phyloP scores from a whole-genome alignment of 139 green algal species.

The Limnomonas spitsbergensis region DNA sequence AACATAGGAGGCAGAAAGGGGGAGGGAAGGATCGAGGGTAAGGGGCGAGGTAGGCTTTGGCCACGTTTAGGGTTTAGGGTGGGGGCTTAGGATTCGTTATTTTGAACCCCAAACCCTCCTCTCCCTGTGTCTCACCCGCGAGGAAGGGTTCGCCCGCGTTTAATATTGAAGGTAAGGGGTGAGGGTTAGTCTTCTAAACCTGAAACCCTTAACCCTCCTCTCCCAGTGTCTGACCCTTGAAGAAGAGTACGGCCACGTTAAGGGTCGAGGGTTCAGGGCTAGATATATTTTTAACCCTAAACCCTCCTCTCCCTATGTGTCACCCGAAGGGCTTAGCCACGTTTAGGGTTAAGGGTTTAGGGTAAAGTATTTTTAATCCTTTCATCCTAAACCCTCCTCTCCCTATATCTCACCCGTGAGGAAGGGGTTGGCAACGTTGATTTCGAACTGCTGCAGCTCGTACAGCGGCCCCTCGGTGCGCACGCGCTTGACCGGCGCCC shows the following conservation, averaged over 20 bases:
- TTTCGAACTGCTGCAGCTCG: constrained; percentile 61
- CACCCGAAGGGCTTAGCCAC: no score
- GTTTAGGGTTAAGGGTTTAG: no score
- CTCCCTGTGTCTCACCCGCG: constrained; percentile 15
- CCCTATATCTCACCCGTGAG: constrained; percentile 28
- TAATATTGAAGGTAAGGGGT: no score
- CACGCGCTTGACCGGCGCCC: constrained; percentile 52
- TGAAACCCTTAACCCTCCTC: background rate
- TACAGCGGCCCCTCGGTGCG: constrained; percentile 46
- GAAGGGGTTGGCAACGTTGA: constrained; percentile 70
- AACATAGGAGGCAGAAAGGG: no score
- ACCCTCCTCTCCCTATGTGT: constrained; percentile 4
- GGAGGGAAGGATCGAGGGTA: no score
- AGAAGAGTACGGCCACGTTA: constrained; percentile 64
- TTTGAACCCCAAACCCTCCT: background rate
- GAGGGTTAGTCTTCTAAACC: background rate
- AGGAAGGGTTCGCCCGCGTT: constrained; percentile 67
- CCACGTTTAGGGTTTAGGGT: no score
- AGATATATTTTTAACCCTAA: background rate
- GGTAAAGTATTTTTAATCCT: constrained; percentile 1
- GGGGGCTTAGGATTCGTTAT: no score
- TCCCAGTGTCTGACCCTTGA: constrained; percentile 18
- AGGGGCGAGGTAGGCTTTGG: no score
- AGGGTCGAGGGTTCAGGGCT: no score
- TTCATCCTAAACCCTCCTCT: background rate